Evolutionary conservation across 2,329 filamentous ascomycete species (phyloP).

Genomic region (Pseudogymnoascus sp.): DNA sequence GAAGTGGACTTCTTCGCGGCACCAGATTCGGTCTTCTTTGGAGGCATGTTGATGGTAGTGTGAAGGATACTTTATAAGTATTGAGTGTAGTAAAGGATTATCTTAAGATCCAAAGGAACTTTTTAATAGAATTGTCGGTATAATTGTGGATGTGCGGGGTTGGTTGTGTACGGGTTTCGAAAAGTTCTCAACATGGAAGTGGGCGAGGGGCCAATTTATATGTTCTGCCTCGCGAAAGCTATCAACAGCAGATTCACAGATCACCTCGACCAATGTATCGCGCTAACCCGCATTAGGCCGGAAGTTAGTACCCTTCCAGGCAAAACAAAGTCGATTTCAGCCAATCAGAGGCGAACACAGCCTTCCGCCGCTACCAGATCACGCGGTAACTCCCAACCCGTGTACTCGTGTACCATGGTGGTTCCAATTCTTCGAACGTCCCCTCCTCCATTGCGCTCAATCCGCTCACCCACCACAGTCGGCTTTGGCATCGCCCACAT

Average conservation of each 20-base stretch:
- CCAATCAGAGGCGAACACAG: neutral
- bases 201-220: slow-evolving; percentile 4
- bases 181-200: slow-evolving; percentile 10
- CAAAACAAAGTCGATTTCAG: neutral
- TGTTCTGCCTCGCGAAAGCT: slow-evolving; percentile 5
- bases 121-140: neutral
- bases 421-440: slow-evolving; percentile 5
- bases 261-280: neutral
- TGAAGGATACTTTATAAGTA: neutral
- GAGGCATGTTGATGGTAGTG: slow-evolving; percentile 11
- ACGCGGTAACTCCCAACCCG: neutral
- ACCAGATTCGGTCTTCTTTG: slow-evolving; percentile 12
- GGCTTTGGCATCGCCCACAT: neutral
- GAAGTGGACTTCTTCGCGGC: slow-evolving; percentile 13
- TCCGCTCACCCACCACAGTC: slow-evolving; percentile 3
- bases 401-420: neutral
- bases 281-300: neutral
- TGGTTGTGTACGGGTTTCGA: slow-evolving; percentile 9
- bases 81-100: slow-evolving; percentile 1
- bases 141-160: slow-evolving; percentile 9
- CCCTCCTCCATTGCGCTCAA: slow-evolving; percentile 8
- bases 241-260: slow-evolving; percentile 9
- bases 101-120: neutral
- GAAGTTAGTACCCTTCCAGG: neutral
- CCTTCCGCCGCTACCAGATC: slow-evolving; percentile 9